A percentile compares a stretch with the other conserved stretches of the same genome.
Evolutionary conservation across 2,329 filamentous ascomycete genomes (phyloP).

Genomic region (Fusarium zealandicum): DNA sequence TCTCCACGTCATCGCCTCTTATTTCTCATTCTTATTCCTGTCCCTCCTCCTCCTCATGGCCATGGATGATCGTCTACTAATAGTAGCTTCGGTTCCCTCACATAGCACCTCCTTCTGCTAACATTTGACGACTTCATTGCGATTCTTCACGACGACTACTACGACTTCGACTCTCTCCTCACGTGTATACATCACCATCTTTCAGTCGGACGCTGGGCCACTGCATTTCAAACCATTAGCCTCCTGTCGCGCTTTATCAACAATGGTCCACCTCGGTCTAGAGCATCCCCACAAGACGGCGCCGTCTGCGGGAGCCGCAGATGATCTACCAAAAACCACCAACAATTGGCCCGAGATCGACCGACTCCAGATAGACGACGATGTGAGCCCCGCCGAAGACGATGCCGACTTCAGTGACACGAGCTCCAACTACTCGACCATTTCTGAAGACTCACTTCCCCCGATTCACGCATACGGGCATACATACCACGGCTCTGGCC

Average conservation of each 20-base stretch:
- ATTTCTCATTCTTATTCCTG: neutral
- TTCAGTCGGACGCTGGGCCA: neutral
- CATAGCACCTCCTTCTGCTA: constrained; percentile 4
- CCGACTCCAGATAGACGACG: constrained; percentile 17
- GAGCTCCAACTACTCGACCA: constrained; percentile 46
- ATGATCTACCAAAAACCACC: constrained; percentile 14
- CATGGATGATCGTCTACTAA: constrained; percentile 14
- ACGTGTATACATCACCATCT: constrained; percentile 1
- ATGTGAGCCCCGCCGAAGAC: constrained; percentile 30
- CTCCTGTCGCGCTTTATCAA: neutral
- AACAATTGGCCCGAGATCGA: constrained; percentile 13
- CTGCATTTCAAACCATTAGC: neutral
- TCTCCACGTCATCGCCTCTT: constrained; percentile 7
- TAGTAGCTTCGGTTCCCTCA: neutral
- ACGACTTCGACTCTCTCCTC: neutral
- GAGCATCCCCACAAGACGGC: constrained; percentile 13
- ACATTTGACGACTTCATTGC: neutral
- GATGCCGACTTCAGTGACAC: constrained; percentile 41
- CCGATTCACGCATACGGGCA: constrained; percentile 47
- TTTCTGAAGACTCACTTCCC: constrained; percentile 45
- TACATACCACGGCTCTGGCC: constrained; percentile 48
- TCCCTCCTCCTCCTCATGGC: constrained; percentile 1
- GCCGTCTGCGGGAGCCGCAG: constrained; percentile 7
- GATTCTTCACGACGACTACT: constrained; percentile 7
- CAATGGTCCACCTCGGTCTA: constrained; percentile 25